Conservation (phyloP, 768 basidiomycete genomes). For the Pleurotus eryngii region DNA sequence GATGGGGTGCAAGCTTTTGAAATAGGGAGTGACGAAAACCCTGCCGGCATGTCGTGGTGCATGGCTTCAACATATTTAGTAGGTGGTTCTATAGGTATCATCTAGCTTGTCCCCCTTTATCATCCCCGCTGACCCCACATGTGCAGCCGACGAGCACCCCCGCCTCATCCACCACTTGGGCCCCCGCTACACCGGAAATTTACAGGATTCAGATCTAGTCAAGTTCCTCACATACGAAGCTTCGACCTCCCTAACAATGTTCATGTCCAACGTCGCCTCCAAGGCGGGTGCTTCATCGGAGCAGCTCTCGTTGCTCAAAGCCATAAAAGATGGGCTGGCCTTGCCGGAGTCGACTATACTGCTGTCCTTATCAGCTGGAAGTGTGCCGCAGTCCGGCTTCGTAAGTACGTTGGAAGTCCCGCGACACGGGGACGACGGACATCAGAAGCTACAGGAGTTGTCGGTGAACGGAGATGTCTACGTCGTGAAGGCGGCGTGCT, state of each 20-base stretch:
- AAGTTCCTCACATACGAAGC: constrained; percentile 85
- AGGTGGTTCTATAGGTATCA: constrained; percentile 51
- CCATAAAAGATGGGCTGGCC: constrained; percentile 28
- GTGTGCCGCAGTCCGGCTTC: constrained; percentile 6
- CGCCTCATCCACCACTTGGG: constrained; percentile 80
- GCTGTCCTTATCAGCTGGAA: constrained; percentile 33
- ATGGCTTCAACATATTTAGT: constrained; percentile 64
- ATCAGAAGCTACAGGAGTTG: constrained; percentile 17
- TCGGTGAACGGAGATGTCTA: constrained; percentile 51
- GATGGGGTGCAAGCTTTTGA: constrained; percentile 39
- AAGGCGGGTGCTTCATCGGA: constrained; percentile 21
- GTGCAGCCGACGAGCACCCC: constrained; percentile 65
- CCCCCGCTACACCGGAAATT: constrained; percentile 71
- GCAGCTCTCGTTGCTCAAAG: constrained; percentile 38
- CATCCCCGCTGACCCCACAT: not conserved
- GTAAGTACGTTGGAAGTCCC: not conserved
- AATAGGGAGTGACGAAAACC: constrained; percentile 51
- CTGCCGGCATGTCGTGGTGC: constrained; percentile 59
- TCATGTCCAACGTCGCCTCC: constrained; percentile 48
- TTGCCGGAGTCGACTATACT: constrained; percentile 37
- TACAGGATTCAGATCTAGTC: constrained; percentile 67
- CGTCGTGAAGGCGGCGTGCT: constrained; percentile 53
- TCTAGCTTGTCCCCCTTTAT: too few relatives aligned
- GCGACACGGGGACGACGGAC: constrained; percentile 10
- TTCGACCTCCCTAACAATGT: constrained; percentile 80